phyloP scores from a whole-genome alignment of 2,329 filamentous ascomycete species.

The Aspergillus neoniger region DNA sequence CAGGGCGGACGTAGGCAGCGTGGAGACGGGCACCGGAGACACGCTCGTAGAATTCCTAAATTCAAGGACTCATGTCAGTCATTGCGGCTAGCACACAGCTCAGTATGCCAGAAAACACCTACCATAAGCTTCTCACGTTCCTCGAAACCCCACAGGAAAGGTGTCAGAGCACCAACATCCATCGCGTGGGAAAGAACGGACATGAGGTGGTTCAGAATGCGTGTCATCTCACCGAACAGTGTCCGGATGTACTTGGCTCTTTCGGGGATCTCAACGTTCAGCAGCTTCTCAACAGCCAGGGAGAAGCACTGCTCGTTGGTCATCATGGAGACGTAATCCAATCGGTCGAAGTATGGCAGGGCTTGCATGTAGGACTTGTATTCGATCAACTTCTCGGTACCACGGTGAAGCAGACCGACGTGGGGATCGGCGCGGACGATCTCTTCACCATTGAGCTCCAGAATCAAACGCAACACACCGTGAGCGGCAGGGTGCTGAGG shows the following conservation, averaged over 20 bases:
- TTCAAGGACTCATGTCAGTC: background rate
- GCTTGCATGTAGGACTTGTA: slow-evolving; percentile 99
- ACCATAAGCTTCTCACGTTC: slow-evolving; percentile 99
- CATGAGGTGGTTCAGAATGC: slow-evolving; percentile 96
- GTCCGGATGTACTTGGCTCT: slow-evolving; percentile 97
- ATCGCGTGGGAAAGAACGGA: slow-evolving; percentile 95
- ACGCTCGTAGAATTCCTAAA: slow-evolving; percentile 97
- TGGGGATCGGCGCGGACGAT: slow-evolving; percentile 96
- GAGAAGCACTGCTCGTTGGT: slow-evolving; percentile 99
- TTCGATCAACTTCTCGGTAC: slow-evolving; percentile 99
- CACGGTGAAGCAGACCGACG: slow-evolving; percentile 91
- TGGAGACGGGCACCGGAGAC: slow-evolving; percentile 97
- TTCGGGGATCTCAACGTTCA: slow-evolving; percentile 94
- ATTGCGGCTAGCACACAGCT: background rate
- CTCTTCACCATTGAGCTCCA: slow-evolving; percentile 96
- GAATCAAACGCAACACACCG: slow-evolving; percentile 94
- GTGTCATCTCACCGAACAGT: slow-evolving; percentile 91
- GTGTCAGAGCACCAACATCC: slow-evolving; percentile 97
- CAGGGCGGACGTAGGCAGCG: slow-evolving; percentile 93
- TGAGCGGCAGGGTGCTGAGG: slow-evolving; percentile 98
- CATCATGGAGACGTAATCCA: slow-evolving; percentile 99
- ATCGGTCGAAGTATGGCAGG: slow-evolving; percentile 95
- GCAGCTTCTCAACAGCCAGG: slow-evolving; percentile 92
- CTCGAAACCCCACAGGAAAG: slow-evolving; percentile 99
- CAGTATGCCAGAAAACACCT: slow-evolving; percentile 37